These are phyloP conservation scores for Nakazawaea ernobii DNA, from an alignment of 805 yeast species.

Conservation along the genomic window DNA sequence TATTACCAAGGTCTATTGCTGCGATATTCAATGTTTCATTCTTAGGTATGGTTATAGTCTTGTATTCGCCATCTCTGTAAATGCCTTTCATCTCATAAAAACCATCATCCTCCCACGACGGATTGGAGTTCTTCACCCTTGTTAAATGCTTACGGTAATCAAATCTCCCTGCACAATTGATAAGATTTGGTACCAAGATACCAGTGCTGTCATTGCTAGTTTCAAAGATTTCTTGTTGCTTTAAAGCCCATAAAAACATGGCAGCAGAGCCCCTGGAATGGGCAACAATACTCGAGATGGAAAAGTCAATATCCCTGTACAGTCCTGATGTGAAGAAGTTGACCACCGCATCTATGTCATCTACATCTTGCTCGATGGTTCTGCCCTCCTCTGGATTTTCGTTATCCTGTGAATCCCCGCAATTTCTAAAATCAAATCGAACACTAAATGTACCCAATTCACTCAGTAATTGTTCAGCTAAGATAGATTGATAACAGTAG, in stretches of 20 bases:
- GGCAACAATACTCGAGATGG: conserved; percentile 54
- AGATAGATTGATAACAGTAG: conserved; percentile 61
- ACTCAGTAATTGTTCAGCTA: conserved; percentile 56
- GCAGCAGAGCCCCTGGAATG: conserved; percentile 82
- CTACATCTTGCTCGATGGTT: conserved; percentile 54
- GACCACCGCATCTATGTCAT: conserved; percentile 52
- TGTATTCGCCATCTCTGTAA: conserved; percentile 46
- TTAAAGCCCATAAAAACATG: conserved; percentile 64
- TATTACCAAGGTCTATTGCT: not conserved
- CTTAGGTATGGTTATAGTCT: conserved; percentile 34
- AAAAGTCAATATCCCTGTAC: conserved; percentile 32
- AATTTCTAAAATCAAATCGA: conserved; percentile 80
- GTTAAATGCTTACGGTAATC: conserved; percentile 40
- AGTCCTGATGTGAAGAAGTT: conserved; percentile 23
- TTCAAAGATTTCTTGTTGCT: conserved; percentile 32
- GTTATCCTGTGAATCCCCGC: conserved; percentile 68
- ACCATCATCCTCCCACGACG: conserved; percentile 33
- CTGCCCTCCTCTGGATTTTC: conserved; percentile 42
- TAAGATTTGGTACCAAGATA: conserved; percentile 52
- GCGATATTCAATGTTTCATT: conserved; percentile 40
- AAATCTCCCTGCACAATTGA: conserved; percentile 73
- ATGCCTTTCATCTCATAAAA: conserved; percentile 33
- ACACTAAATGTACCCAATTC: conserved; percentile 59
- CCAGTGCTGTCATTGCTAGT: conserved; percentile 24
- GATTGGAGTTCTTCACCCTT: conserved; percentile 27